phyloP scores from a whole-genome alignment of 805 yeast species.

The Lipomyces spencermartinsiae region DNA sequence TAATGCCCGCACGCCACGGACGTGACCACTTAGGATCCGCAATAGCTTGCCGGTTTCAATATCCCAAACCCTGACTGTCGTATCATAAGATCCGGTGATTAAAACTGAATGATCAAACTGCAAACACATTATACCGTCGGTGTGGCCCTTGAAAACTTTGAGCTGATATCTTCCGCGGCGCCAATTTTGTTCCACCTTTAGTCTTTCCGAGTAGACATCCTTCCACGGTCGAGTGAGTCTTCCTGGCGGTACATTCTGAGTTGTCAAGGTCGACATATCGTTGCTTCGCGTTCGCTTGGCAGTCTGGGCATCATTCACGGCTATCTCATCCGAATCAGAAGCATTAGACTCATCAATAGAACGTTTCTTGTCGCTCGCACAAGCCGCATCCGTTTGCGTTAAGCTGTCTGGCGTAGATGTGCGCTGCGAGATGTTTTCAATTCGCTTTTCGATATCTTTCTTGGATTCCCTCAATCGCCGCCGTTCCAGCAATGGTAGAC shows the following conservation, averaged over 20 bases:
- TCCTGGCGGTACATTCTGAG: constrained; percentile 32
- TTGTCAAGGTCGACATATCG: constrained; percentile 16
- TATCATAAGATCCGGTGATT: constrained; percentile 92
- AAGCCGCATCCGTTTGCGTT: constrained; percentile 3
- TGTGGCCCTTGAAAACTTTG: constrained; percentile 75
- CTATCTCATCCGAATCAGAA: not conserved
- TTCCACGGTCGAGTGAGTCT: constrained; percentile 84
- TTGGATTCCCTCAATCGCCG: constrained; percentile 49
- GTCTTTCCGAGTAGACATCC: constrained; percentile 89
- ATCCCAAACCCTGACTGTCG: constrained; percentile 93
- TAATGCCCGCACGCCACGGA: constrained; percentile 82
- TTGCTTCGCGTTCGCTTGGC: constrained; percentile 21
- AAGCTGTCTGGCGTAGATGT: not conserved
- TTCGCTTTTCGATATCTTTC: constrained; percentile 33
- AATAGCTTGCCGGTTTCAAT: constrained; percentile 76
- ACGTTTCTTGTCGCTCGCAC: constrained; percentile 17
- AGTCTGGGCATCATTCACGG: constrained; percentile 2
- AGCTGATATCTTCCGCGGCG: constrained; percentile 75
- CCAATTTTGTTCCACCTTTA: constrained; percentile 93
- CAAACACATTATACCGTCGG: constrained; percentile 85
- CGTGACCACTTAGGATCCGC: constrained; percentile 84
- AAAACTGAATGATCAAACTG: constrained; percentile 81
- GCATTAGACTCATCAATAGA: constrained; percentile 11
- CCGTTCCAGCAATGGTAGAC: constrained; percentile 91
- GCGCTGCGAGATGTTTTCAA: not conserved